A percentile compares a stretch with the other conserved stretches of the same genome.
Evolutionary conservation across 306 rosid species (phyloP).

Genomic region (Erythrophleum fordii): DNA sequence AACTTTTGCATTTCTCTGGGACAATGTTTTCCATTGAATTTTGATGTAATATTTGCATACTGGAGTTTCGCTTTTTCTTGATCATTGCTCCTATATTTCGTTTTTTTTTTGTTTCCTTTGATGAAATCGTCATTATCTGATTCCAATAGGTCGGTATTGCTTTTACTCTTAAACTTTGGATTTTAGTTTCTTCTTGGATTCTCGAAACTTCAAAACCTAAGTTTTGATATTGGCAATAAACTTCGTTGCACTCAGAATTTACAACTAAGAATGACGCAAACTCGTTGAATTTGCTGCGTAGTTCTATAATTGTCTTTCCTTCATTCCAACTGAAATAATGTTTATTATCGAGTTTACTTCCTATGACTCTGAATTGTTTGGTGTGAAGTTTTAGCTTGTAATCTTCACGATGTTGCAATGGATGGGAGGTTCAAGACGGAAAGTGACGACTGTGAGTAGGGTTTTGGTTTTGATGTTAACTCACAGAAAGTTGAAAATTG

Average conservation of each 20-base stretch:
- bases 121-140: background rate
- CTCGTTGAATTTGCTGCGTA: background rate
- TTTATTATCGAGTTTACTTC: background rate
- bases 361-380: conserved; percentile 8
- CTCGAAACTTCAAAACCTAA: background rate
- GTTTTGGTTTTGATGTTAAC: conserved; percentile 1
- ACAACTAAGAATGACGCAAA: background rate
- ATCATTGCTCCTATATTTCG: background rate
- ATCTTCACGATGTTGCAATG: conserved; percentile 77
- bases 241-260: background rate
- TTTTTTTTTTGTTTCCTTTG: background rate
- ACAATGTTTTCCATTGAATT: background rate
- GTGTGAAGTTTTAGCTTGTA: conserved; percentile 31
- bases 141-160: background rate
- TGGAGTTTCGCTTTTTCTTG: background rate
- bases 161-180: background rate
- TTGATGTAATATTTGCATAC: background rate
- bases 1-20: background rate
- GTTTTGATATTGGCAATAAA: background rate
- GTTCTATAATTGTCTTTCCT: background rate
- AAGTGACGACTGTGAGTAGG: conserved; percentile 73
- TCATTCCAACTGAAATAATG: conserved; percentile 4
- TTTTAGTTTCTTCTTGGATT: background rate
- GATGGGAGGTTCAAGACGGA: conserved; percentile 99
- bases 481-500: conserved; percentile 17